Conservation (phyloP, 176 grass and related monocot species). For the Neostapfia colusana region DNA sequence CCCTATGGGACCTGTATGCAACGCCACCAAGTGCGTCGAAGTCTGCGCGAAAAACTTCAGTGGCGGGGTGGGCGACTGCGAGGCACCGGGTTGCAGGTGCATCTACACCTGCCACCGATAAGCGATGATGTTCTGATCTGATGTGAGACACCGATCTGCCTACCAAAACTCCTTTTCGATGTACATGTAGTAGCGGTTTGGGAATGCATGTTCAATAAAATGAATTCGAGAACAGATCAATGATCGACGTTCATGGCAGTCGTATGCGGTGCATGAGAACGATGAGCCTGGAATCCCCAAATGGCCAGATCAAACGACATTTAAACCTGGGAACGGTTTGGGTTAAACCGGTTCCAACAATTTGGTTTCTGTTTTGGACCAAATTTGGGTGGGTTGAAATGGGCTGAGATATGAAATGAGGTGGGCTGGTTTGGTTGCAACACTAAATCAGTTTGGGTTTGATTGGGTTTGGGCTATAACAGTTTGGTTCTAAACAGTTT, state of each 20-base stretch:
- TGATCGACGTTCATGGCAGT: neutral
- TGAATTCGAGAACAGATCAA: neutral
- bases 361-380: no score
- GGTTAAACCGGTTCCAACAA: no score
- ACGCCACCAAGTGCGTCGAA: neutral
- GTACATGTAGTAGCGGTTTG: neutral
- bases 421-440: no score
- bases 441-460: no score
- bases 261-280: neutral
- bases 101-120: constrained; percentile 7
- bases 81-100: neutral
- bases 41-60: neutral
- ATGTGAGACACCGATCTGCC: neutral
- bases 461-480: no score
- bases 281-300: neutral
- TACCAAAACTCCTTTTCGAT: neutral
- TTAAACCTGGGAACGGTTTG: no score
- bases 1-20: neutral
- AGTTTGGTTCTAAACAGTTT: no score
- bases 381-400: no score
- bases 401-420: no score
- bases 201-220: neutral
- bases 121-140: neutral
- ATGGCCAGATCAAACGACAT: neutral
- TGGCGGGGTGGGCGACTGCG: constrained; percentile 16